Conservation (phyloP, 108 stramenopile species). For the Fistulifera pelliculosa region DNA sequence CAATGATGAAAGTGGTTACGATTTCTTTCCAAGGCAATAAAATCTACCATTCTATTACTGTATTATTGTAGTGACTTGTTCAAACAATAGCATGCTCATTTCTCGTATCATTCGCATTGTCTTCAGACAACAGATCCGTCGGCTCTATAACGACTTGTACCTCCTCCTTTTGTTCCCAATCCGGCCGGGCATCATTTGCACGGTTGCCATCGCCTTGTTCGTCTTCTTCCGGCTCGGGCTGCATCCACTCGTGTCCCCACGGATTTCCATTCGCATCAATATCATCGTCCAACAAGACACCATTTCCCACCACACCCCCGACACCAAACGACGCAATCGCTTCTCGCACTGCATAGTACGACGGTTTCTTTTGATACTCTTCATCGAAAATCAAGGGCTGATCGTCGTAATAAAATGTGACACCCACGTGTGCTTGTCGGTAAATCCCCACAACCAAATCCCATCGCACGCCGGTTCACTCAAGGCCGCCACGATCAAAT, state of each 20-base stretch:
- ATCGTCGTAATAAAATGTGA: conserved; percentile 79
- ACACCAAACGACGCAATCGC: conserved; percentile 49
- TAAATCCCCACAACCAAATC: conserved; percentile 88
- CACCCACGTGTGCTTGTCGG: conserved; percentile 87
- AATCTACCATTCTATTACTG: too few species aligned
- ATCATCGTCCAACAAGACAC: conserved; percentile 33
- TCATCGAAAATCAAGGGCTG: conserved; percentile 76
- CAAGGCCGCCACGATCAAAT: conserved; percentile 77
- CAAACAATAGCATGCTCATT: too few species aligned
- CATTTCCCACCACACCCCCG: conserved; percentile 47
- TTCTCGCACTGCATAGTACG: conserved; percentile 64
- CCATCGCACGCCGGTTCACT: conserved; percentile 82
- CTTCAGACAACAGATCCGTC: conserved; percentile 2
- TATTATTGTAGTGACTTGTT: too few species aligned
- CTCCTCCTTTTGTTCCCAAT: conserved; percentile 26
- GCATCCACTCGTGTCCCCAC: conserved; percentile 82
- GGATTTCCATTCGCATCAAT: conserved; percentile 39
- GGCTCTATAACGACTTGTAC: neutral
- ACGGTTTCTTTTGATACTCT: conserved; percentile 42
- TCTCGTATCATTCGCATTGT: neutral
- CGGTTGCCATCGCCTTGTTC: neutral
- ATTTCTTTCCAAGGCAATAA: too few species aligned
- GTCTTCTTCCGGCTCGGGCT: conserved; percentile 31
- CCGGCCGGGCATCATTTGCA: conserved; percentile 29
- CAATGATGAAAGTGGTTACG: too few species aligned